Base-by-base conservation (phyloP, 768 basidiomycete genomes). In the Boletus sp. region DNA sequence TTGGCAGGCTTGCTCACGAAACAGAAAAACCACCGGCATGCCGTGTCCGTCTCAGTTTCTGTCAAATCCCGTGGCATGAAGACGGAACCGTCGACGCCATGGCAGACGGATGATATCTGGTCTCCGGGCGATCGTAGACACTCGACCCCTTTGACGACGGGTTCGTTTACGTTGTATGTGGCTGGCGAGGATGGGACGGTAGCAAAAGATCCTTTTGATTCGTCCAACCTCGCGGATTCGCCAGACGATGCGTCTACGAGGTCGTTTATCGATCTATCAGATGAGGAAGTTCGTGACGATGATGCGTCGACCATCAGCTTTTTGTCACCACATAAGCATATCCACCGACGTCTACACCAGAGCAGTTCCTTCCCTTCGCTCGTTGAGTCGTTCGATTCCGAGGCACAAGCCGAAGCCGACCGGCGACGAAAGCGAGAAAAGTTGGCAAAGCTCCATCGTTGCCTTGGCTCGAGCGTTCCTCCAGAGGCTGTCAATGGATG, bases 391-490 rank as follows among this genome's bases (percentile, higher is more conserved):
- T 64, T 83, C 66, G 73, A 80, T 48, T 73, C 79, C 24, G 82
- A 85, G 54, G 78, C 79, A 57, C 78, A 75, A 57, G 80, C 74
- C 17, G 89, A 90, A 49, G 81, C 83, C 20, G 83, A 86, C 57
- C 81, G 81, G 58, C 77, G 83, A 55, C 81, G 82, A 58, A 90
- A 87, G 71, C 80, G 91, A 50, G 88, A 90, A 62, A 85, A 85
- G 62, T 75, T 94, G 46, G 88, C 87, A 4, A 92, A 85, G 69
- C 79, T 94, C 5, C 90, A 93, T 71, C 88, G 92, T 46, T 92
- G 88, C 73, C 79, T 93, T 35, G 92, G 91, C n/a, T 90, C 89
- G 18, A 82, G 83, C 33, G 87, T 94, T 29, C 91, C 91, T 8
- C 69, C 80, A 14, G 81, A 83, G 60, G 81, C 91, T 36, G 85